A percentile compares a stretch with the other conserved stretches of the same genome.
phyloP scores from a whole-genome alignment of 2,329 filamentous ascomycete genomes.

The Tetracladium maxilliforme region DNA sequence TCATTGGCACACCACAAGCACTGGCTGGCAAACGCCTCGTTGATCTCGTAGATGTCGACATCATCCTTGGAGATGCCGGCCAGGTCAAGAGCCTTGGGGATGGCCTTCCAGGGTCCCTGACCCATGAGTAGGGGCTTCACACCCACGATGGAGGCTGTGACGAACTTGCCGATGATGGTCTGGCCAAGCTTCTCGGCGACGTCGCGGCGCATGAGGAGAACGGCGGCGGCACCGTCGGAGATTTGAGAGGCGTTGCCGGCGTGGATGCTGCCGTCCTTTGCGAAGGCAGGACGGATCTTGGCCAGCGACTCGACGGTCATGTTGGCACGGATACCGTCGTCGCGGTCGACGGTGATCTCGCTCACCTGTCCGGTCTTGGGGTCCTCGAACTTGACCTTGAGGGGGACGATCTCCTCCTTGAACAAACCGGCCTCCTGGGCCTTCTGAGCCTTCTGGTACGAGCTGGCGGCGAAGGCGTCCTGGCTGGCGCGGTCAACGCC shows the following conservation, averaged over 20 bases:
- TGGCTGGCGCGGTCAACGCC: slow-evolving; percentile 57
- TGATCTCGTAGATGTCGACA: slow-evolving; percentile 97
- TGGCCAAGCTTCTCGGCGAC: slow-evolving; percentile 82
- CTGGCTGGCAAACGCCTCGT: slow-evolving; percentile 95
- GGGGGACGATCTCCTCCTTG: slow-evolving; percentile 75
- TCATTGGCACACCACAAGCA: slow-evolving; percentile 88
- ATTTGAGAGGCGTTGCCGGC: slow-evolving; percentile 94
- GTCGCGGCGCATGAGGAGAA: slow-evolving; percentile 87
- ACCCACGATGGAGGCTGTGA: slow-evolving; percentile 71
- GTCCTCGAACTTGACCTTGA: slow-evolving; percentile 79
- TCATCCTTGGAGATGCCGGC: slow-evolving; percentile 78
- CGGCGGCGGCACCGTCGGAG: slow-evolving; percentile 87
- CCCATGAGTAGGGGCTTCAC: slow-evolving; percentile 93
- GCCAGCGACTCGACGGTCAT: slow-evolving; percentile 78
- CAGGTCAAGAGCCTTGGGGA: slow-evolving; percentile 80
- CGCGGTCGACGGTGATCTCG: slow-evolving; percentile 66
- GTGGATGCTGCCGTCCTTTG: slow-evolving; percentile 86
- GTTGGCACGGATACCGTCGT: slow-evolving; percentile 76
- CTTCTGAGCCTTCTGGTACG: slow-evolving; percentile 77
- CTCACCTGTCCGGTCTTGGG: slow-evolving; percentile 80
- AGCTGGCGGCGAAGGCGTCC: slow-evolving; percentile 86
- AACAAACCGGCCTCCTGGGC: slow-evolving; percentile 86
- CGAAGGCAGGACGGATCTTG: slow-evolving; percentile 85
- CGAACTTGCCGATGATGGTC: slow-evolving; percentile 83
- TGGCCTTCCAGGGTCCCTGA: slow-evolving; percentile 87